Conservation (phyloP, 2,329 filamentous ascomycete species). For the Davidsoniella australis region DNA sequence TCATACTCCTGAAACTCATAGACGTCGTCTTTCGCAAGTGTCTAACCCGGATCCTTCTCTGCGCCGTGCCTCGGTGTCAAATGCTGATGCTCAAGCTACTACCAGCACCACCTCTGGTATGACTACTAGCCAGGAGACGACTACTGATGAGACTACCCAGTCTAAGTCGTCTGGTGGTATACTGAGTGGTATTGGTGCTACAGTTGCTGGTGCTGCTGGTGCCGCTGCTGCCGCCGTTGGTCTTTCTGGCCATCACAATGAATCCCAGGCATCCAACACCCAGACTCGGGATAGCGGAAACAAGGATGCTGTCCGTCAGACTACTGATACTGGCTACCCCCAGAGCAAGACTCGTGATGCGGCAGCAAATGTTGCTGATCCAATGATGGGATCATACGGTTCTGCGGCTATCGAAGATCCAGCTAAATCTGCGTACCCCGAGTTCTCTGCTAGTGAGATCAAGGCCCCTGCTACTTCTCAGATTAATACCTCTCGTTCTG, state of each 20-base stretch:
- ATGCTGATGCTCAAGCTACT: neutral
- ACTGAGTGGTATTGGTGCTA: constrained; percentile 8
- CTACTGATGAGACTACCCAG: neutral
- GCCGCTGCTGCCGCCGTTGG: constrained; percentile 10
- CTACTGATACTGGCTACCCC: too few relatives aligned
- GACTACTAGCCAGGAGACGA: neutral
- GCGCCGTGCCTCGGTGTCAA: neutral
- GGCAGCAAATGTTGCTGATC: neutral
- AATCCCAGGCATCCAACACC: neutral
- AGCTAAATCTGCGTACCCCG: neutral
- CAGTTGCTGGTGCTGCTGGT: constrained; percentile 11
- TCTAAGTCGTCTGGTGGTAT: constrained; percentile 3
- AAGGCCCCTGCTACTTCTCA: neutral
- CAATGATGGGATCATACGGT: neutral
- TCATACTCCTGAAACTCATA: constrained; percentile 6
- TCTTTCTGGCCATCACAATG: neutral
- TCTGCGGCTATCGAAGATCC: neutral
- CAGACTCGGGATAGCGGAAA: neutral
- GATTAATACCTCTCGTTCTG: neutral
- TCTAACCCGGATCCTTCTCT: neutral
- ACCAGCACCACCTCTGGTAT: neutral
- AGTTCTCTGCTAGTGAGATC: neutral
- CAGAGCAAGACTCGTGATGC: neutral
- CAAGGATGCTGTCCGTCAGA: neutral
- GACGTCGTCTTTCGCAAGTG: constrained; percentile 3